phyloP scores from a whole-genome alignment of 257 asterid genomes.

The Rubia yunnanensis region DNA sequence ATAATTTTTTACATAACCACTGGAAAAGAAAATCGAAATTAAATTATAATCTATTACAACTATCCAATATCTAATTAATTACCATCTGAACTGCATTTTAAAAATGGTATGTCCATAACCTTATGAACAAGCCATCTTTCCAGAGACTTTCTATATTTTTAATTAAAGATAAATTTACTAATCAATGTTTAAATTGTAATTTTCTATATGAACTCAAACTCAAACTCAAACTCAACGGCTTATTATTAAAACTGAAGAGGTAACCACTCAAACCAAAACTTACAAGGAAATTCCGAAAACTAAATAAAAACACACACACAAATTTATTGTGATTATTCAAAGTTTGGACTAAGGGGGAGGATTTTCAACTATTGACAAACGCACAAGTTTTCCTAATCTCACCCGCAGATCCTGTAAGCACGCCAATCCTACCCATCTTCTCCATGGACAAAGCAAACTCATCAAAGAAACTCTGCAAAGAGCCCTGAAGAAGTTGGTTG shows the following conservation, averaged over 20 bases:
- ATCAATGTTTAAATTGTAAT: no score
- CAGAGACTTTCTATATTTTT: no score
- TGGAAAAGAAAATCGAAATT: no score
- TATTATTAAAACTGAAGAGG: neutral
- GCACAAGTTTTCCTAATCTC: conserved; percentile 63
- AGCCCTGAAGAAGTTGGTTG: conserved; percentile 13
- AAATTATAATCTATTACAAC: no score
- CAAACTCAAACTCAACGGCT: no score
- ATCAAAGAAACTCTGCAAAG: conserved; percentile 22
- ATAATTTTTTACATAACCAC: no score
- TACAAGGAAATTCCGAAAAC: neutral
- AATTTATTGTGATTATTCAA: neutral
- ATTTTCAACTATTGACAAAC: conserved; percentile 1
- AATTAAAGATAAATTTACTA: no score
- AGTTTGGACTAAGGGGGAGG: neutral
- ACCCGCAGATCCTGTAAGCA: conserved; percentile 47
- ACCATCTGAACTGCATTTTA: no score
- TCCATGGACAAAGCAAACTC: conserved; percentile 61
- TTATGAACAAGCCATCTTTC: no score
- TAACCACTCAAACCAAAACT: neutral
- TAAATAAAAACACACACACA: neutral
- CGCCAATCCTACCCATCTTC: conserved; percentile 54
- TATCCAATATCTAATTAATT: no score
- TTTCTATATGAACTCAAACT: no score
- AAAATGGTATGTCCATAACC: no score